These are phyloP conservation scores for Ceratopteris richardii DNA, from an alignment of 75 land plant genomes.

Conservation along the genomic window DNA sequence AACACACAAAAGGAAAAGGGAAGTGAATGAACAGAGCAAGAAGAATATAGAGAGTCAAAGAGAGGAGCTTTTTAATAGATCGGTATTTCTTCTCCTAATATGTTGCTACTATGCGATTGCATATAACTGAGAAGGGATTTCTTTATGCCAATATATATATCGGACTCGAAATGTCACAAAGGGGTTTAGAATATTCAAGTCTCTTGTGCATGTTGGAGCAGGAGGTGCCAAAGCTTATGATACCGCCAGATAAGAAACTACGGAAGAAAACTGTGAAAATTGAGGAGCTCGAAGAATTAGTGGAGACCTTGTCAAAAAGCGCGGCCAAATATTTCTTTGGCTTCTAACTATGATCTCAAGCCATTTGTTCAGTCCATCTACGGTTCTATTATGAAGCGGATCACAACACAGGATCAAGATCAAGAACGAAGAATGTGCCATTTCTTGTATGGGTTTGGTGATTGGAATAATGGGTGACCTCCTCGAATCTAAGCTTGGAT, in stretches of 20 bases:
- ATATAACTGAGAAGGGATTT: too few species aligned
- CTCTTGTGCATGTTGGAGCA: conserved; percentile 81
- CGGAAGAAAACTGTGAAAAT: conserved; percentile 83
- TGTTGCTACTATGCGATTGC: too few species aligned
- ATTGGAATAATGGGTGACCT: conserved; percentile 94
- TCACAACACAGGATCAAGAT: conserved; percentile 98
- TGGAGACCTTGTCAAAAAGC: conserved; percentile 89
- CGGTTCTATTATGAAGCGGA: conserved; percentile 72
- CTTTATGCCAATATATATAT: too few species aligned
- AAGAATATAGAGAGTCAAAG: too few species aligned
- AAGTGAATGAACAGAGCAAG: too few species aligned
- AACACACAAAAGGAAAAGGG: too few species aligned
- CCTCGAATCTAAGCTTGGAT: conserved; percentile 49
- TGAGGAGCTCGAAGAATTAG: conserved; percentile 91
- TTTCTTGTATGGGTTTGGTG: conserved; percentile 96
- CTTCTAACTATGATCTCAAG: conserved; percentile 49
- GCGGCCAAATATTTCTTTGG: conserved; percentile 64
- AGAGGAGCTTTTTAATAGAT: too few species aligned
- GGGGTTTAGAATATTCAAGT: conserved; percentile 63
- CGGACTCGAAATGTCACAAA: conserved; percentile 93
- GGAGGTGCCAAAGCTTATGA: conserved; percentile 95
- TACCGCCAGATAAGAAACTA: conserved; percentile 77
- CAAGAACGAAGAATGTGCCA: conserved; percentile 94
- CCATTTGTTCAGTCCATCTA: conserved; percentile 83
- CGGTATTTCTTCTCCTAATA: too few species aligned